Conservation (phyloP, 176 grass and related monocot species). For the Aegilops longissima region DNA sequence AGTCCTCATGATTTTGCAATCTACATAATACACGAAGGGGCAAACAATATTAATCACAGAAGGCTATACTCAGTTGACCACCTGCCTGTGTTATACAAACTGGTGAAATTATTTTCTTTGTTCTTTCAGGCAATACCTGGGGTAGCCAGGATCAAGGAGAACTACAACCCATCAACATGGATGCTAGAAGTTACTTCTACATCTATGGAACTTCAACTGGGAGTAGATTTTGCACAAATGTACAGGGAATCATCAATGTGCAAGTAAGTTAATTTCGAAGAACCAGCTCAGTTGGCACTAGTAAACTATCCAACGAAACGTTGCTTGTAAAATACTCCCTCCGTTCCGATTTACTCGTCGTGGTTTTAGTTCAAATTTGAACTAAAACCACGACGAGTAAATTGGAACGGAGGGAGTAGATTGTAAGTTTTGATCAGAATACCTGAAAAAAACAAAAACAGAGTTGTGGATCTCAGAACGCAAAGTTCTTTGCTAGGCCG, state of each 20-base stretch:
- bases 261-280: slow-evolving; percentile 32
- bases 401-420: no score
- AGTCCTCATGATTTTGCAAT: neutral
- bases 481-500: no score
- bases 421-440: neutral
- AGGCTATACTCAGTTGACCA: neutral
- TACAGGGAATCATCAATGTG: slow-evolving; percentile 58
- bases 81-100: neutral
- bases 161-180: slow-evolving; percentile 87
- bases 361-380: no score
- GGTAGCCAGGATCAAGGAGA: slow-evolving; percentile 59
- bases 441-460: neutral
- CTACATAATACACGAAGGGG: neutral
- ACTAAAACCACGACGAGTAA: no score
- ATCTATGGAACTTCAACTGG: slow-evolving; percentile 61
- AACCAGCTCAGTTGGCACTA: neutral
- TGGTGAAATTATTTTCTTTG: neutral
- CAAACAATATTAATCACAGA: neutral
- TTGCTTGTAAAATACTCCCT: neutral
- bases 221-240: slow-evolving; percentile 62
- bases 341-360: no score
- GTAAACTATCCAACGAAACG: neutral
- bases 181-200: slow-evolving; percentile 70
- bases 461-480: neutral
- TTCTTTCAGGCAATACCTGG: slow-evolving; percentile 51